Evolutionary conservation across 1,284 basidiomycete genomes (phyloP).

Genomic region (Meira nashicola): DNA sequence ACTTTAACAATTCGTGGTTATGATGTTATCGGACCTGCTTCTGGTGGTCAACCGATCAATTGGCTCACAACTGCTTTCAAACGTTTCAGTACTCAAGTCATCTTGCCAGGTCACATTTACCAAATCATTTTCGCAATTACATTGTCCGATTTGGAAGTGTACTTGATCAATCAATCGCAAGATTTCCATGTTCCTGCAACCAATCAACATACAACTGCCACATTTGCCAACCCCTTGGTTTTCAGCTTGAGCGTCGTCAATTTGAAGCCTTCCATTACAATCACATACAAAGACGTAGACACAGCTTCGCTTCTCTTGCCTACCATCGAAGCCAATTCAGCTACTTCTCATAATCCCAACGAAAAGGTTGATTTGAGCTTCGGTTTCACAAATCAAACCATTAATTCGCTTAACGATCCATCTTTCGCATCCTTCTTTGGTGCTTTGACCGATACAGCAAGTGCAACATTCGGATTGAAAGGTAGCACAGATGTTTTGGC

Average conservation of each 20-base stretch:
- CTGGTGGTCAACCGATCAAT: constrained; percentile 58
- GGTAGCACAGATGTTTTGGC: constrained; percentile 65
- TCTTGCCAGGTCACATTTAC: constrained; percentile 64
- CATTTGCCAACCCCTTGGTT: constrained; percentile 71
- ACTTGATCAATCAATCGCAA: constrained; percentile 56
- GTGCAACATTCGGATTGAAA: constrained; percentile 57
- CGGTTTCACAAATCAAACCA: constrained; percentile 61
- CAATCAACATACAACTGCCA: constrained; percentile 62
- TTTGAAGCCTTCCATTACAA: constrained; percentile 60
- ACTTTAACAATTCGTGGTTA: constrained; percentile 64
- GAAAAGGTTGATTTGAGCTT: constrained; percentile 59
- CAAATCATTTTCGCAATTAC: constrained; percentile 67
- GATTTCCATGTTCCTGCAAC: constrained; percentile 31
- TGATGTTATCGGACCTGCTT: constrained; percentile 58
- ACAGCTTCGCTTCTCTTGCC: constrained; percentile 65
- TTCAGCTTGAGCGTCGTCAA: constrained; percentile 67
- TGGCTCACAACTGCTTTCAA: constrained; percentile 71
- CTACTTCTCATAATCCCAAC: constrained; percentile 66
- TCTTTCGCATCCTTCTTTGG: constrained; percentile 62
- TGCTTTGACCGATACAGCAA: constrained; percentile 55
- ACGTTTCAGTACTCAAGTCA: constrained; percentile 63
- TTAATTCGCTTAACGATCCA: constrained; percentile 59
- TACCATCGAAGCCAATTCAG: constrained; percentile 55
- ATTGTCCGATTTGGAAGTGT: constrained; percentile 60
- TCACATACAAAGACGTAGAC: constrained; percentile 59